Evolutionary conservation across 805 yeast species (phyloP).

Genomic region (Saccharomycopsis babjevae): DNA sequence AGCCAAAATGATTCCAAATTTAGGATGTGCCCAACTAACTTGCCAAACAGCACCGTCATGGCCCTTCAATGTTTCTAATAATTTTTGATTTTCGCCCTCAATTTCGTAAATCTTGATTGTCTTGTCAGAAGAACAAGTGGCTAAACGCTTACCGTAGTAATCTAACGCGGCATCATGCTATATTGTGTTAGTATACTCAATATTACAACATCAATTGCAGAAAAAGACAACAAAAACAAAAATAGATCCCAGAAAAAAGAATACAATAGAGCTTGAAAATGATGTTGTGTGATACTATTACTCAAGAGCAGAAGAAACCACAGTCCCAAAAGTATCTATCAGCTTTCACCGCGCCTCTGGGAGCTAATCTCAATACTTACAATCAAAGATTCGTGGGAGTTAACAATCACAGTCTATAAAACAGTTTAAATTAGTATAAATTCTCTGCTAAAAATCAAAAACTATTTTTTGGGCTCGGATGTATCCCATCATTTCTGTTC

Average conservation of each 20-base stretch:
- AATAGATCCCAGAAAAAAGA: background rate
- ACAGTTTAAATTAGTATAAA: background rate
- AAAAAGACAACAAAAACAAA: background rate
- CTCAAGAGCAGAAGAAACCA: too few species aligned
- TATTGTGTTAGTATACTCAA: background rate
- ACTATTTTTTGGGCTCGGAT: background rate
- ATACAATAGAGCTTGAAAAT: background rate
- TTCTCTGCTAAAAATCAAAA: background rate
- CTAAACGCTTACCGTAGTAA: slow-evolving; percentile 90
- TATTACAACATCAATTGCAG: too few species aligned
- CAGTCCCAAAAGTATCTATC: too few species aligned
- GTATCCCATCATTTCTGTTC: background rate
- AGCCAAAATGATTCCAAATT: slow-evolving; percentile 90
- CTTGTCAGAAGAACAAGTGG: slow-evolving; percentile 93
- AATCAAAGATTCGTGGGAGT: slow-evolving; percentile 17
- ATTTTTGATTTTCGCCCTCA: slow-evolving; percentile 71
- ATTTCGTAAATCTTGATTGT: slow-evolving; percentile 91
- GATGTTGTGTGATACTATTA: background rate
- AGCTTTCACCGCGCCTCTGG: too few species aligned
- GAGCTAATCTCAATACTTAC: background rate
- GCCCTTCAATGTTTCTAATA: slow-evolving; percentile 77
- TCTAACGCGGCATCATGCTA: slow-evolving; percentile 91
- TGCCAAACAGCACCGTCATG: slow-evolving; percentile 99
- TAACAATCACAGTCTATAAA: slow-evolving; percentile 12
- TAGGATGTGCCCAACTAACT: slow-evolving; percentile 98